Evolutionary conservation across 441 rosid genomes (phyloP).

Genomic region (Dalechampia spathulata): DNA sequence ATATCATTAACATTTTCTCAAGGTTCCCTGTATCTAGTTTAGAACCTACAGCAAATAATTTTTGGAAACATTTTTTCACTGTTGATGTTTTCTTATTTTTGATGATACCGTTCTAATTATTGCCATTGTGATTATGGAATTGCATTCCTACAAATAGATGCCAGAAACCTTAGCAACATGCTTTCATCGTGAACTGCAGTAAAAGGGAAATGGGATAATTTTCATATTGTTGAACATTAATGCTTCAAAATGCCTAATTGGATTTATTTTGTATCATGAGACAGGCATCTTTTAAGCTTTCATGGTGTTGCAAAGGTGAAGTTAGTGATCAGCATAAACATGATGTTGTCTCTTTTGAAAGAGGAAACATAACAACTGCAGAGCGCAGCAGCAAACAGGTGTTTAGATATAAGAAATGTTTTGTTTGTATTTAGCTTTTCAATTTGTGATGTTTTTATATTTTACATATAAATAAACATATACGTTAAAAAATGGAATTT

Average conservation of each 20-base stretch:
- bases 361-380: constrained; percentile 87
- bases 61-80: too few species aligned
- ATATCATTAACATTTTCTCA: constrained; percentile 4
- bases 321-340: constrained; percentile 89
- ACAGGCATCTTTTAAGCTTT: constrained; percentile 97
- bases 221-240: constrained; percentile 8
- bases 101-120: too few species aligned
- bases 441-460: background rate
- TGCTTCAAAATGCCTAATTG: background rate
- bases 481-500: too few species aligned
- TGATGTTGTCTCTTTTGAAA: constrained; percentile 91
- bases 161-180: background rate
- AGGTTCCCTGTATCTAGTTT: constrained; percentile 8
- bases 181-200: background rate
- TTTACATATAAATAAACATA: too few species aligned
- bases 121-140: too few species aligned
- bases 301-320: constrained; percentile 94
- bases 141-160: too few species aligned
- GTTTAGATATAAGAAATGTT: constrained; percentile 15
- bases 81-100: background rate
- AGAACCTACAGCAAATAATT: background rate
- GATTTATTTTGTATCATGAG: too few species aligned
- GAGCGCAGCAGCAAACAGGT: constrained; percentile 96
- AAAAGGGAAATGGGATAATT: constrained; percentile 4
- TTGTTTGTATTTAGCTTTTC: background rate